A percentile compares a stretch with the other conserved stretches of the same genome.
These are phyloP conservation scores for Pichia sp. DNA, from an alignment of 1,139 yeast species.

Conservation along the genomic window DNA sequence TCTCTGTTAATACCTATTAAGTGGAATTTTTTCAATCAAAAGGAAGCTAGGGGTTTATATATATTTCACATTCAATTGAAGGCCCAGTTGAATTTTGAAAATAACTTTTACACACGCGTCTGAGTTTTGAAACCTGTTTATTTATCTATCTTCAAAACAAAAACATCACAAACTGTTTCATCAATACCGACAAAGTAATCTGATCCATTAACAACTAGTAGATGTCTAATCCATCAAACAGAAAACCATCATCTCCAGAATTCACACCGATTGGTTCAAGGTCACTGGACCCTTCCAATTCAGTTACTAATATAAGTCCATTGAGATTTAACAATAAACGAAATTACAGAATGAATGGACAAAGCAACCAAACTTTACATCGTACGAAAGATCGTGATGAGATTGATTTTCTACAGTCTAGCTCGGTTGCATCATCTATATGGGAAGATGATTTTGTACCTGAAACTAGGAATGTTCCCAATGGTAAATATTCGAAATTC, in stretches of 20 bases:
- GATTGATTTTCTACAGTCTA: conserved; percentile 5
- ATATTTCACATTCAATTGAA: no score
- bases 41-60: no score
- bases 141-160: no score
- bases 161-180: no score
- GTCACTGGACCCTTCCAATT: conserved; percentile 1
- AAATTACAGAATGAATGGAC: neutral
- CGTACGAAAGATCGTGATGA: neutral
- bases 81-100: no score
- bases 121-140: no score
- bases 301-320: conserved; percentile 10
- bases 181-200: no score
- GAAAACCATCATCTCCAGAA: conserved; percentile 4
- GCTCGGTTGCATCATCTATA: conserved; percentile 13
- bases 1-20: no score
- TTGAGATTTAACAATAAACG: neutral
- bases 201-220: no score
- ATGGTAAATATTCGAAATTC: conserved; percentile 5
- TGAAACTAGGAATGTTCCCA: conserved; percentile 1
- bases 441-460: conserved; percentile 10
- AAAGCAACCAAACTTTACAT: neutral
- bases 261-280: conserved; percentile 18
- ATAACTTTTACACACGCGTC: no score
- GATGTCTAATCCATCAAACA: neutral
- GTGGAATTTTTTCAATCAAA: no score